Conservation (phyloP, 768 basidiomycete species). For the Phanerodontia chrysosporium region DNA sequence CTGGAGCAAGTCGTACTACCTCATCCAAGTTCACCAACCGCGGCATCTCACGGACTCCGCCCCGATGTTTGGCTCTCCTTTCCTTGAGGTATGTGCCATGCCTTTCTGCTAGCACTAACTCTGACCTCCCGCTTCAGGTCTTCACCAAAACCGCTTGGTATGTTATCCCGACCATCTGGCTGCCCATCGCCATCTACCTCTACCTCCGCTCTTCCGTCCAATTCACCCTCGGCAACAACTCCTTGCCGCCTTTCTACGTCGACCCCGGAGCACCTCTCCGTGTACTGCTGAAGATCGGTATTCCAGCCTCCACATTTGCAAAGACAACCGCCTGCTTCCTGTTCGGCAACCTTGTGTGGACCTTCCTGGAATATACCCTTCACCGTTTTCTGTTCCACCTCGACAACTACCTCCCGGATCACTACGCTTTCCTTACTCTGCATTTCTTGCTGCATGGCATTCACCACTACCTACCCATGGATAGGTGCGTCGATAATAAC, state of each 20-base stretch:
- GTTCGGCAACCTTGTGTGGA: conserved; percentile 88
- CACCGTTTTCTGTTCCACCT: conserved; percentile 98
- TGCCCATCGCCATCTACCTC: conserved; percentile 79
- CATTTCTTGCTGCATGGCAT: conserved; percentile 95
- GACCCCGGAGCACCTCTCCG: conserved; percentile 54
- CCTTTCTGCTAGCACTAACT: not conserved
- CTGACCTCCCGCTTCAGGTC: conserved; percentile 36
- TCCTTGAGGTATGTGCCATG: conserved; percentile 63
- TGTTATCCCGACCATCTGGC: conserved; percentile 88
- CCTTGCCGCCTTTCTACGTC: conserved; percentile 58
- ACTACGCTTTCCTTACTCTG: conserved; percentile 68
- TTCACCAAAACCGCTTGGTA: conserved; percentile 90
- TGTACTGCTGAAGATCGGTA: conserved; percentile 31
- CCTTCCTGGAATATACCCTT: conserved; percentile 84
- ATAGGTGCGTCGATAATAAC: conserved; percentile 51
- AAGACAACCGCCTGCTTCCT: conserved; percentile 71
- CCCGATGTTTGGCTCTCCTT: conserved; percentile 76
- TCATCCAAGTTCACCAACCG: conserved; percentile 96
- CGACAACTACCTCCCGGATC: conserved; percentile 83
- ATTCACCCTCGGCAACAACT: conserved; percentile 53
- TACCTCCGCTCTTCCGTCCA: conserved; percentile 79
- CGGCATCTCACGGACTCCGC: conserved; percentile 82
- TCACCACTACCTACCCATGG: conserved; percentile 98
- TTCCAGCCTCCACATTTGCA: conserved; percentile 47
- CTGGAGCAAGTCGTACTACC: conserved; percentile 93